Evolutionary conservation across 306 rosid genomes (phyloP), one percentile per base, ranked within the genome.

Genomic region (Echinosophora koreensis): DNA sequence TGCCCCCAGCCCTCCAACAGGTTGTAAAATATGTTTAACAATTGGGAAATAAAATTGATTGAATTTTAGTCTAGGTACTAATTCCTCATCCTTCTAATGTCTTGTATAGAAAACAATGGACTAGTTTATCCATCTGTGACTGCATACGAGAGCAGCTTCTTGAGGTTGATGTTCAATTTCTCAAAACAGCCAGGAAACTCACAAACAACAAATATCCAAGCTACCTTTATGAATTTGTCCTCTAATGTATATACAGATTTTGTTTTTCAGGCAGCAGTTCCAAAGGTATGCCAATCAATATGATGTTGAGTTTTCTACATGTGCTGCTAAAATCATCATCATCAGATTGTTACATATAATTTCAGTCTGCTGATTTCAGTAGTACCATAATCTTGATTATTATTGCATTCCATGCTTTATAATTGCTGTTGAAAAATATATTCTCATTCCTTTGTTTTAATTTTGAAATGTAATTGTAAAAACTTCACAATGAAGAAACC

Each of bases 191-290:
- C 90, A 70, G 93, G 87, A 77, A 89, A 81, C 82, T 83, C 87
- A 51, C 97, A 93, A 74, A 85, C 90, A 38, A 89, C 93, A 10
- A 61, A 70, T 60, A 84, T 90, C 35, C 82, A 82, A 69, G 97
- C 97, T 67, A 86, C 91, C 52, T 89, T 90, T 61, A 88, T 84
- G 2, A 93, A 93, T 81, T 84, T 90, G 84, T 80, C 97, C 44
- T 42, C 88, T 17, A 82, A 66, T 69, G 51, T 50, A 73, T 89
- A 83, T 73, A 17, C 92, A 58, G 90, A 88, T 84, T 90, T 93
- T 78, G 82, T 90, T 87, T 93, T 93, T 72, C 97, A 90, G 89
- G 96, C 97, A 17, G 97, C 97, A 44, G 94, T 93, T 89, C 97
- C 97, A 34, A 93, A 93, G 97, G 97, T 90, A 88, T 17, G 58